These are phyloP conservation scores for Trametes versicolor DNA, from an alignment of 1,284 basidiomycete species.

Conservation along the genomic window DNA sequence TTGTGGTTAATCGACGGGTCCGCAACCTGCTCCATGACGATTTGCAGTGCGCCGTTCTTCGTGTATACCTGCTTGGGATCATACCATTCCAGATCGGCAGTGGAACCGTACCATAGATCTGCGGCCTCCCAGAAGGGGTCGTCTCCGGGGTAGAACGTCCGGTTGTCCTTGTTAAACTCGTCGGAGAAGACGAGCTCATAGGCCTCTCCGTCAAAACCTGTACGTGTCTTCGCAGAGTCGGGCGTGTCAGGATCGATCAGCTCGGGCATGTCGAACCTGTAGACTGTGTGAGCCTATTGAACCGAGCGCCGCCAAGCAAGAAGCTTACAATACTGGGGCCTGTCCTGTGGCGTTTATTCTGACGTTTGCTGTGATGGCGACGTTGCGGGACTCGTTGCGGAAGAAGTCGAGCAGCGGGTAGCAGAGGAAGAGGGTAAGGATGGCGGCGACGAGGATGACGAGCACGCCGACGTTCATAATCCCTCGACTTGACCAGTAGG, in stretches of 20 bases:
- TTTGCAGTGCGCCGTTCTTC: slow-evolving; percentile 72
- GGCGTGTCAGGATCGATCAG: slow-evolving; percentile 80
- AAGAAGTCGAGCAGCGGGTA: slow-evolving; percentile 80
- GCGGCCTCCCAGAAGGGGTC: slow-evolving; percentile 81
- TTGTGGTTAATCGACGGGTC: slow-evolving; percentile 59
- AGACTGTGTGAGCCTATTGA: neutral
- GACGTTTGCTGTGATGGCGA: slow-evolving; percentile 70
- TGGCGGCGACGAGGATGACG: slow-evolving; percentile 49
- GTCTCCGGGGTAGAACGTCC: slow-evolving; percentile 75
- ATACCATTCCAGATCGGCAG: slow-evolving; percentile 80
- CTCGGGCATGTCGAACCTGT: slow-evolving; percentile 61
- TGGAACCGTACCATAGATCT: slow-evolving; percentile 76
- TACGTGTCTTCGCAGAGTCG: slow-evolving; percentile 59
- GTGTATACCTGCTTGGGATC: slow-evolving; percentile 83
- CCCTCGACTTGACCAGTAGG: slow-evolving; percentile 52
- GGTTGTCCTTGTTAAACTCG: slow-evolving; percentile 82
- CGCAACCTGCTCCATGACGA: slow-evolving; percentile 70
- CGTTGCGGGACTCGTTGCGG: slow-evolving; percentile 55
- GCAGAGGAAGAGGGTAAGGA: slow-evolving; percentile 75
- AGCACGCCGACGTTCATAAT: slow-evolving; percentile 60
- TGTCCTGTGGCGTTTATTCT: slow-evolving; percentile 75
- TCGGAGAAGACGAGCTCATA: slow-evolving; percentile 83
- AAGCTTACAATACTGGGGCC: slow-evolving; percentile 45
- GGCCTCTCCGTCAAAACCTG: slow-evolving; percentile 69
- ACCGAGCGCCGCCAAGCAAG: neutral